Conservation (phyloP, 768 basidiomycete genomes). For the Amyloporia xantha region DNA sequence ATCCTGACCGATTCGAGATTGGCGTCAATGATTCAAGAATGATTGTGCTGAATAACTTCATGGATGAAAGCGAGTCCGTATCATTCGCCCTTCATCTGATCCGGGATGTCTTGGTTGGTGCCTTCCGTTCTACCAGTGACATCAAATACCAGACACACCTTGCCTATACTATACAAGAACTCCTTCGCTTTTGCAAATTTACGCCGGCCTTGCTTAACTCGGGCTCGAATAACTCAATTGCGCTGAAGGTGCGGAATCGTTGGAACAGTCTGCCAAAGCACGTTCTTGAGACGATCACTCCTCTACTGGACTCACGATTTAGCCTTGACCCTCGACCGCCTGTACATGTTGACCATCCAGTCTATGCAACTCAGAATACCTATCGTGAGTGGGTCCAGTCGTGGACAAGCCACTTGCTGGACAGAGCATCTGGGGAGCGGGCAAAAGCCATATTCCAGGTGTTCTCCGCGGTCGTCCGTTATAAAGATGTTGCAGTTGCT, state of each 20-base stretch:
- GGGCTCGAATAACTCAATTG: slow-evolving; percentile 40
- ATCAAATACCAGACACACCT: slow-evolving; percentile 85
- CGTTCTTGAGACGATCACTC: slow-evolving; percentile 79
- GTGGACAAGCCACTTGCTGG: slow-evolving; percentile 82
- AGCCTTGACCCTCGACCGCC: slow-evolving; percentile 25
- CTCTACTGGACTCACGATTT: slow-evolving; percentile 70
- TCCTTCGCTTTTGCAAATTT: slow-evolving; percentile 83
- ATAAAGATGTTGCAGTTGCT: slow-evolving; percentile 90
- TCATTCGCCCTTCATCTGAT: slow-evolving; percentile 84
- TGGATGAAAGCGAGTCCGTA: slow-evolving; percentile 67
- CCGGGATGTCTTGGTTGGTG: slow-evolving; percentile 75
- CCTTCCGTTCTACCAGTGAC: slow-evolving; percentile 91
- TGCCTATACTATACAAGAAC: slow-evolving; percentile 90
- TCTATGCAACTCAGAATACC: slow-evolving; percentile 69
- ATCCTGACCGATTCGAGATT: slow-evolving; percentile 87
- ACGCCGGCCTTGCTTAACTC: slow-evolving; percentile 62
- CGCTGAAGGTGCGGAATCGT: slow-evolving; percentile 60
- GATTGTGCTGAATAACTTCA: slow-evolving; percentile 75
- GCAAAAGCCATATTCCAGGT: slow-evolving; percentile 71
- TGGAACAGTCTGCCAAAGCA: slow-evolving; percentile 81
- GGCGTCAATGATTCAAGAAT: slow-evolving; percentile 50
- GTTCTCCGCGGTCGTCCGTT: slow-evolving; percentile 71
- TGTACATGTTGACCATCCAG: slow-evolving; percentile 50
- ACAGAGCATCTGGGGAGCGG: slow-evolving; percentile 45
- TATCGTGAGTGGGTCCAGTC: slow-evolving; percentile 96